These are phyloP conservation scores for Leishmania martiniquensis DNA, from an alignment of 208 protist genomes.

Conservation along the genomic window DNA sequence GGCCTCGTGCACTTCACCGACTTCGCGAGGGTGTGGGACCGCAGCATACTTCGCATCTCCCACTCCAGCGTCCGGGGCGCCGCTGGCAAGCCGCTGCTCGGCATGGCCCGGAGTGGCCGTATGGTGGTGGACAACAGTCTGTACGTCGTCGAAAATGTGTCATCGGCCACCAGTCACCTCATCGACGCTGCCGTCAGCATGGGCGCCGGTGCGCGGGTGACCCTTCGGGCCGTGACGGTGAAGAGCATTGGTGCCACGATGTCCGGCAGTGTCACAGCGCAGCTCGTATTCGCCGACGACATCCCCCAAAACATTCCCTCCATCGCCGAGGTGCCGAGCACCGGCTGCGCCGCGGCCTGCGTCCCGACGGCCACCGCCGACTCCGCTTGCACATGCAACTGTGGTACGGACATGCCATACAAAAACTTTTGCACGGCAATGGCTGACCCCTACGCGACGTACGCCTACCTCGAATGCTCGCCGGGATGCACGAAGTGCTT, in stretches of 20 bases:
- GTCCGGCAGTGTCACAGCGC: neutral
- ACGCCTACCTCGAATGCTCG: slow-evolving; percentile 6
- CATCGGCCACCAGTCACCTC: slow-evolving; percentile 4
- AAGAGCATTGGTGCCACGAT: neutral
- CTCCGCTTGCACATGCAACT: neutral
- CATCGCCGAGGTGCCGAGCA: neutral
- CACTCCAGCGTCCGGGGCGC: slow-evolving; percentile 2
- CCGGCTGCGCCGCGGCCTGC: slow-evolving; percentile 7
- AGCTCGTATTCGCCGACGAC: neutral
- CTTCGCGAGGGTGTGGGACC: neutral
- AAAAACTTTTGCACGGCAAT: slow-evolving; percentile 6
- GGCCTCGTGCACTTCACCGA: slow-evolving; percentile 7
- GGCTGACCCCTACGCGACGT: slow-evolving; percentile 7
- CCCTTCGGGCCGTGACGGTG: neutral
- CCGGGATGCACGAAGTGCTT: neutral
- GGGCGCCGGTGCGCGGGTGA: neutral
- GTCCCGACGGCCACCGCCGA: neutral
- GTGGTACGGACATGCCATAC: slow-evolving; percentile 1
- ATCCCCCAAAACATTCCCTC: slow-evolving; percentile 4
- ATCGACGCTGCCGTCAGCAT: neutral
- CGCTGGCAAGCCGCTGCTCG: slow-evolving; percentile 3
- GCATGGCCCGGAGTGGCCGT: neutral
- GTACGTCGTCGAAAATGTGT: slow-evolving; percentile 5
- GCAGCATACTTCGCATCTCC: slow-evolving; percentile 7
- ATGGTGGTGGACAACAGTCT: neutral